A percentile compares a stretch with the other conserved stretches of the same genome.
phyloP scores from a whole-genome alignment of 805 yeast genomes.

The Myxozyma mucilagina region DNA sequence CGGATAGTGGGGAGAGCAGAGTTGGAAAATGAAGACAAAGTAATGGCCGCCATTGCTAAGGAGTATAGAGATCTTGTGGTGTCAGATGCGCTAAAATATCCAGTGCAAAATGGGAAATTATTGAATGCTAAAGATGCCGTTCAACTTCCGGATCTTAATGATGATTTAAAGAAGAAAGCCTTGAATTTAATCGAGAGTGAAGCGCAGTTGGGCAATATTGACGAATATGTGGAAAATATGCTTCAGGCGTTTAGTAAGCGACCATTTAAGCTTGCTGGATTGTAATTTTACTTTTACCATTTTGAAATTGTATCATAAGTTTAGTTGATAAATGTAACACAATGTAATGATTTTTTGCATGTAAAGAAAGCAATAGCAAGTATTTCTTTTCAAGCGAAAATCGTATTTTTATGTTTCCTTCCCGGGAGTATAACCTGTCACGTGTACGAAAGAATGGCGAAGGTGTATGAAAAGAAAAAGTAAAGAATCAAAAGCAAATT shows the following conservation, averaged over 20 bases:
- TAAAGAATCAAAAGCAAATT: background rate
- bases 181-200: slow-evolving; percentile 26
- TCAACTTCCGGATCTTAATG: slow-evolving; percentile 34
- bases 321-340: too few species aligned
- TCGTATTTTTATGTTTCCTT: too few species aligned
- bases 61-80: slow-evolving; percentile 34
- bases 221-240: slow-evolving; percentile 12
- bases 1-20: slow-evolving; percentile 6
- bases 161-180: slow-evolving; percentile 16
- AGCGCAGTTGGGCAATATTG: slow-evolving; percentile 6
- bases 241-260: slow-evolving; percentile 1
- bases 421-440: too few species aligned
- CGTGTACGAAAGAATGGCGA: too few species aligned
- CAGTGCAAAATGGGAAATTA: slow-evolving; percentile 2
- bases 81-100: slow-evolving; percentile 38
- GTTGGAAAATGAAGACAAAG: slow-evolving; percentile 14
- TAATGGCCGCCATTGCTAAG: slow-evolving; percentile 22
- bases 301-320: too few species aligned
- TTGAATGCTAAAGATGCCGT: slow-evolving; percentile 19
- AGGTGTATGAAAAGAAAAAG: too few species aligned
- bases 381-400: too few species aligned
- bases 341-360: too few species aligned
- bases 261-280: slow-evolving; percentile 19
- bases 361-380: too few species aligned
- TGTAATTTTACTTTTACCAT: background rate